A percentile compares a stretch with the other conserved stretches of the same genome.
phyloP scores from a whole-genome alignment of 2,329 filamentous ascomycete species.

The Epichloe gansuensis region DNA sequence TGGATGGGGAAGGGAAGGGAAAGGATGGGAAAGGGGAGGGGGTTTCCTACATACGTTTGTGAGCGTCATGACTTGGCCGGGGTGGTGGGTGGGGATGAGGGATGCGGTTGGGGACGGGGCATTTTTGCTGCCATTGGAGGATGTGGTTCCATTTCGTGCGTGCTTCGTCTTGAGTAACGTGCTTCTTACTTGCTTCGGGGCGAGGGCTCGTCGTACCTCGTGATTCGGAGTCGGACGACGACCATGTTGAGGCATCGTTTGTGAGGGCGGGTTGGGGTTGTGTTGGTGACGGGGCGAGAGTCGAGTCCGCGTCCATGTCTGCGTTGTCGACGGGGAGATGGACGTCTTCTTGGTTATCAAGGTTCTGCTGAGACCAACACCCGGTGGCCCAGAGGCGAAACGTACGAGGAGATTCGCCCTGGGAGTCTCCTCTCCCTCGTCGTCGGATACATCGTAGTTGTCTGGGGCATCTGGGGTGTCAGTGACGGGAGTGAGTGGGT shows the following conservation, averaged over 20 bases:
- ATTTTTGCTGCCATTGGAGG: neutral
- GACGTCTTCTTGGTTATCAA: too few relatives aligned
- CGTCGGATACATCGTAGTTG: conserved; percentile 23
- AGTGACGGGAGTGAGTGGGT: neutral
- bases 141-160: neutral
- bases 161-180: neutral
- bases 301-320: too few relatives aligned
- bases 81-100: neutral
- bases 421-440: conserved; percentile 25
- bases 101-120: neutral
- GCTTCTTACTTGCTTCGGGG: neutral
- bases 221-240: too few relatives aligned
- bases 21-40: neutral
- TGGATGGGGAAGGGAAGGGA: neutral
- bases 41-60: conserved; percentile 10
- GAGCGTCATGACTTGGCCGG: conserved; percentile 1
- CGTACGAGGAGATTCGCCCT: conserved; percentile 28
- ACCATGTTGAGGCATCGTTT: too few relatives aligned
- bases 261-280: neutral
- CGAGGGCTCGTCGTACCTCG: neutral
- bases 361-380: neutral
- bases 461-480: neutral
- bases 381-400: conserved; percentile 28
- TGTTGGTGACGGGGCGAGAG: neutral
- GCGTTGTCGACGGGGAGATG: neutral